Percentiles rank a stretch among this genome's conserved stretches.
phyloP scores from a whole-genome alignment of 176 grass and related monocot genomes.

The barley (Hordeum vulgare) region DNA sequence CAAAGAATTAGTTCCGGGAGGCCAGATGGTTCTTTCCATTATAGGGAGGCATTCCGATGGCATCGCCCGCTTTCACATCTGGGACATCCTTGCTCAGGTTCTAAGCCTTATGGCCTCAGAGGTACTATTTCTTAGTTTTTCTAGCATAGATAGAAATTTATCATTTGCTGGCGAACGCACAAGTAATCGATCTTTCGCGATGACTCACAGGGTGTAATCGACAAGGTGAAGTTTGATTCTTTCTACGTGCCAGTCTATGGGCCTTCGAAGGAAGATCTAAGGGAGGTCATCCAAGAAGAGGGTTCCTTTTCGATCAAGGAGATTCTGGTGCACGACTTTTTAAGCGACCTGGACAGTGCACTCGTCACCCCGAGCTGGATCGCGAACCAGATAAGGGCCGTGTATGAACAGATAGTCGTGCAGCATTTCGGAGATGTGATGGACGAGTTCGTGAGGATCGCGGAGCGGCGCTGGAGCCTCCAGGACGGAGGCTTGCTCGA shows the following conservation, averaged over 20 bases:
- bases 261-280: neutral
- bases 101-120: neutral
- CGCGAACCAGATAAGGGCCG: neutral
- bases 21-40: neutral
- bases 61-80: neutral
- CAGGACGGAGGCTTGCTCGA: neutral
- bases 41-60: neutral
- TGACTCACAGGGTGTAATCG: neutral
- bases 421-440: neutral
- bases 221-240: neutral
- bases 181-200: neutral
- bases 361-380: neutral
- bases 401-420: neutral
- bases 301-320: neutral
- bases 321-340: neutral
- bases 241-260: neutral
- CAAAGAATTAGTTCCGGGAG: neutral
- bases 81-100: neutral
- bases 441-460: neutral
- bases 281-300: neutral
- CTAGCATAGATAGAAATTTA: neutral
- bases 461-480: neutral
- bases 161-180: neutral
- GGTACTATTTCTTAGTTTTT: neutral
- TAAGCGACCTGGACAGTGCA: neutral